These are phyloP conservation scores for Fusarium zealandicum DNA, from an alignment of 2,329 filamentous ascomycete species.

Conservation along the genomic window DNA sequence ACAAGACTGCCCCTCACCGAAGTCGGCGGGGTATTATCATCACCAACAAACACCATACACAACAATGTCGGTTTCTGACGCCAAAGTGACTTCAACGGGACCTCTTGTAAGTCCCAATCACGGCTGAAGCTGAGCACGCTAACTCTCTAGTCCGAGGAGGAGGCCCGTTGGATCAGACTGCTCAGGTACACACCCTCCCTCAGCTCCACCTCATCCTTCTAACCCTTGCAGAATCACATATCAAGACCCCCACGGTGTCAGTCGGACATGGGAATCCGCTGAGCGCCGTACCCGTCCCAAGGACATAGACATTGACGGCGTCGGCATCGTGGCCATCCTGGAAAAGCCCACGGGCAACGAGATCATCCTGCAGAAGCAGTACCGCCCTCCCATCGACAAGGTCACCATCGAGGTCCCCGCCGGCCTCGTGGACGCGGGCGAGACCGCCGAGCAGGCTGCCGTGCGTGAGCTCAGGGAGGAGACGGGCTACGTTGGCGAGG, in stretches of 20 bases:
- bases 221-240: slow-evolving; percentile 63
- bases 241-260: slow-evolving; percentile 64
- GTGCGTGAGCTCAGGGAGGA: slow-evolving; percentile 71
- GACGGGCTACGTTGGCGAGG: slow-evolving; percentile 68
- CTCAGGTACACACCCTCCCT: slow-evolving; percentile 54
- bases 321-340: slow-evolving; percentile 76
- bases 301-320: slow-evolving; percentile 70
- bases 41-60: slow-evolving; percentile 2
- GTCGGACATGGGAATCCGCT: slow-evolving; percentile 74
- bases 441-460: slow-evolving; percentile 67
- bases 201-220: not conserved
- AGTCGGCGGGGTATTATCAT: slow-evolving; percentile 20
- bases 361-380: slow-evolving; percentile 72
- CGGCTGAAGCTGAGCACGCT: not conserved
- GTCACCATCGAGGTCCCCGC: slow-evolving; percentile 70
- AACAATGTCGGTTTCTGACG: slow-evolving; percentile 52
- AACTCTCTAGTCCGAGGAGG: slow-evolving; percentile 51
- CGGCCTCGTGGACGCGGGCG: slow-evolving; percentile 67
- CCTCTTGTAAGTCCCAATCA: slow-evolving; percentile 50
- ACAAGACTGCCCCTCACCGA: slow-evolving; percentile 23
- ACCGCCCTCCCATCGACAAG: slow-evolving; percentile 66
- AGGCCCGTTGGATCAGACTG: slow-evolving; percentile 68
- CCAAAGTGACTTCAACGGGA: slow-evolving; percentile 54
- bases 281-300: slow-evolving; percentile 73
- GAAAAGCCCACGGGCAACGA: slow-evolving; percentile 60